Evolutionary conservation across 306 rosid genomes (phyloP).

Genomic region (Cyclanthera cordifolia): DNA sequence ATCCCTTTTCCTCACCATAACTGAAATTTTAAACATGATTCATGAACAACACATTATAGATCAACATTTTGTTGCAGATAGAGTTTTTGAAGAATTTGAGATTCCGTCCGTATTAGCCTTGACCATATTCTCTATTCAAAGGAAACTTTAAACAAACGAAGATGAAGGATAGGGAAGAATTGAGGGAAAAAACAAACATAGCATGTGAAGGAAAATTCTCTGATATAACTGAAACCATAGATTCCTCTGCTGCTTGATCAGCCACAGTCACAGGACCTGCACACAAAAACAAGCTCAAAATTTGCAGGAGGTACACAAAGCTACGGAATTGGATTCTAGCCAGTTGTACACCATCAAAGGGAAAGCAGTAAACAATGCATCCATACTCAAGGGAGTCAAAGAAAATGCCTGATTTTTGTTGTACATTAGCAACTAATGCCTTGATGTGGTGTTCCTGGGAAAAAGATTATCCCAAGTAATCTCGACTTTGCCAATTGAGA

Average conservation of each 20-base stretch:
- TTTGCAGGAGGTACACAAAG: background rate
- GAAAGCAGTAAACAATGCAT: too few relatives aligned
- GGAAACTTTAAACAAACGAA: background rate
- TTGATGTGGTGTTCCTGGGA: background rate
- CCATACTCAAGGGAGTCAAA: too few relatives aligned
- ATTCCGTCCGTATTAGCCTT: background rate
- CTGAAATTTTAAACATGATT: constrained; percentile 28
- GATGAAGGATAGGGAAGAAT: background rate
- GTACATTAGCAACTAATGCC: background rate
- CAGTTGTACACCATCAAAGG: background rate
- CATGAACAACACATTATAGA: background rate
- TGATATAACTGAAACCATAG: constrained; percentile 54
- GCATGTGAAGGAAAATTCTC: constrained; percentile 77
- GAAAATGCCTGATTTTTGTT: background rate
- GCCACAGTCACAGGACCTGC: constrained; percentile 93
- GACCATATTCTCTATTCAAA: background rate
- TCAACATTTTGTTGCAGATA: background rate
- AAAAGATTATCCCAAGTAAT: background rate
- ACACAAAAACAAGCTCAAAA: background rate
- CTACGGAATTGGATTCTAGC: background rate
- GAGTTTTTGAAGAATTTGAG: background rate
- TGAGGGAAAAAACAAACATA: constrained; percentile 28
- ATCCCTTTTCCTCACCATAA: constrained; percentile 88
- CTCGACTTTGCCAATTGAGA: background rate
- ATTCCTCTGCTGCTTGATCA: constrained; percentile 78